These are phyloP conservation scores for Rasamsonia emersonii DNA, from an alignment of 2,329 filamentous ascomycete genomes.

Conservation along the genomic window DNA sequence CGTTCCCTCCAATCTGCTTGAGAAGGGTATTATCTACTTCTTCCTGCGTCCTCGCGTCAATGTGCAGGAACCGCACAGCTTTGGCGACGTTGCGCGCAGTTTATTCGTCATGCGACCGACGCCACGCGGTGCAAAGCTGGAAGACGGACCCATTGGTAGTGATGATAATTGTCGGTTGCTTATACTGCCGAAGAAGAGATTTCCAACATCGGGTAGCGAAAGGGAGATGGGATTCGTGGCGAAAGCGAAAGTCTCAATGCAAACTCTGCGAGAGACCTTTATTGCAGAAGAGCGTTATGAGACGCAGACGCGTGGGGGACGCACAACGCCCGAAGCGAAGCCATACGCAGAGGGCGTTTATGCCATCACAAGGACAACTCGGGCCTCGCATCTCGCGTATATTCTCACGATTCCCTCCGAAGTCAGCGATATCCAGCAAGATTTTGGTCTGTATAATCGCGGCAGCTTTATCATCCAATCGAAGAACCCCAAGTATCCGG, in stretches of 20 bases:
- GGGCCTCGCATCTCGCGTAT: slow-evolving; percentile 70
- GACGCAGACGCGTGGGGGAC: slow-evolving; percentile 65
- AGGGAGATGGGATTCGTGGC: slow-evolving; percentile 77
- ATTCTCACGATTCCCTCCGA: slow-evolving; percentile 65
- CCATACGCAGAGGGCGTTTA: slow-evolving; percentile 83
- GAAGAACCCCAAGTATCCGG: slow-evolving; percentile 66
- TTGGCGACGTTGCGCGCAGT: slow-evolving; percentile 66
- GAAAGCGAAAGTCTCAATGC: slow-evolving; percentile 57
- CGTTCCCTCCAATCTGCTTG: slow-evolving; percentile 57
- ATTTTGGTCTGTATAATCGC: slow-evolving; percentile 61
- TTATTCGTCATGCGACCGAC: slow-evolving; percentile 74
- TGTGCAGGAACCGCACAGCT: slow-evolving; percentile 57
- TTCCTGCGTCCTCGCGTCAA: slow-evolving; percentile 73
- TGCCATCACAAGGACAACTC: slow-evolving; percentile 62
- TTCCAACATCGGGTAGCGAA: slow-evolving; percentile 61
- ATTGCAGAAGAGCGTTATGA: slow-evolving; percentile 59
- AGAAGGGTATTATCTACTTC: slow-evolving; percentile 88
- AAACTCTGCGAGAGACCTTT: slow-evolving; percentile 65
- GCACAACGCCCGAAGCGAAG: slow-evolving; percentile 59
- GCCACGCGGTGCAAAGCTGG: slow-evolving; percentile 58
- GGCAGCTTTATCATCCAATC: slow-evolving; percentile 72
- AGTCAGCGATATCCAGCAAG: slow-evolving; percentile 62
- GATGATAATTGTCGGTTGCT: slow-evolving; percentile 61
- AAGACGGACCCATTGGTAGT: slow-evolving; percentile 46
- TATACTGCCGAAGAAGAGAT: slow-evolving; percentile 73